phyloP scores from a whole-genome alignment of 108 stramenopile genomes.

The Cylindrotheca closterium region DNA sequence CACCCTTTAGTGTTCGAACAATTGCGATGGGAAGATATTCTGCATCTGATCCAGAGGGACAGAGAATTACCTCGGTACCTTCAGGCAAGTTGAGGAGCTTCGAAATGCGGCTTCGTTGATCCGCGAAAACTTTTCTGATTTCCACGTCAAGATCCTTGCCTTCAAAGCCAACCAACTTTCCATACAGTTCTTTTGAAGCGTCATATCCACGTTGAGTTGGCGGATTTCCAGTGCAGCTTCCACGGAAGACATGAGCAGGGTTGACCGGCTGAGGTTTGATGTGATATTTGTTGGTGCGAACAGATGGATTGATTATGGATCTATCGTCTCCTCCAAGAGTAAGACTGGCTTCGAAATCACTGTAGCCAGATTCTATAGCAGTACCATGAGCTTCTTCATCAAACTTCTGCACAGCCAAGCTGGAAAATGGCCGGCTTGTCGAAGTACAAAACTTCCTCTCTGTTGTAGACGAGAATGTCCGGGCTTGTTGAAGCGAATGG shows the following conservation, averaged over 20 bases:
- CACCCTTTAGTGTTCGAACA: slow-evolving; percentile 47
- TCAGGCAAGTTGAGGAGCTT: slow-evolving; percentile 44
- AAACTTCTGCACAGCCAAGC: slow-evolving; percentile 16
- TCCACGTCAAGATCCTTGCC: slow-evolving; percentile 18
- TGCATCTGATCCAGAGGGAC: slow-evolving; percentile 67
- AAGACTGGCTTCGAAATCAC: slow-evolving; percentile 51
- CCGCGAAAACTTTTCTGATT: slow-evolving; percentile 39
- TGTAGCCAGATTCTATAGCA: slow-evolving; percentile 46
- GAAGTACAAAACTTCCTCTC: neutral
- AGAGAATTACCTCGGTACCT: slow-evolving; percentile 57
- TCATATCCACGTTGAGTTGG: slow-evolving; percentile 62
- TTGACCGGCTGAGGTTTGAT: slow-evolving; percentile 56
- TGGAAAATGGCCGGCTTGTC: slow-evolving; percentile 21
- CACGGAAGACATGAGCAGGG: slow-evolving; percentile 52
- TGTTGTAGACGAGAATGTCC: neutral
- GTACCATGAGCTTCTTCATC: slow-evolving; percentile 36
- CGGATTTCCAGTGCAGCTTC: slow-evolving; percentile 70
- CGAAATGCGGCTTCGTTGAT: slow-evolving; percentile 50
- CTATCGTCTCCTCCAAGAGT: slow-evolving; percentile 70
- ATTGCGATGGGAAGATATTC: slow-evolving; percentile 72
- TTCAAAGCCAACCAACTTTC: slow-evolving; percentile 20
- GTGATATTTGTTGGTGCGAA: slow-evolving; percentile 65
- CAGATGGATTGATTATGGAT: slow-evolving; percentile 30
- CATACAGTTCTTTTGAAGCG: slow-evolving; percentile 56
- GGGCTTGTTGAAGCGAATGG: neutral